Percentiles rank a stretch among this genome's conserved stretches.
These are phyloP conservation scores for Corniculantispora saksenae DNA, from an alignment of 2,329 filamentous ascomycete genomes.

Conservation along the genomic window DNA sequence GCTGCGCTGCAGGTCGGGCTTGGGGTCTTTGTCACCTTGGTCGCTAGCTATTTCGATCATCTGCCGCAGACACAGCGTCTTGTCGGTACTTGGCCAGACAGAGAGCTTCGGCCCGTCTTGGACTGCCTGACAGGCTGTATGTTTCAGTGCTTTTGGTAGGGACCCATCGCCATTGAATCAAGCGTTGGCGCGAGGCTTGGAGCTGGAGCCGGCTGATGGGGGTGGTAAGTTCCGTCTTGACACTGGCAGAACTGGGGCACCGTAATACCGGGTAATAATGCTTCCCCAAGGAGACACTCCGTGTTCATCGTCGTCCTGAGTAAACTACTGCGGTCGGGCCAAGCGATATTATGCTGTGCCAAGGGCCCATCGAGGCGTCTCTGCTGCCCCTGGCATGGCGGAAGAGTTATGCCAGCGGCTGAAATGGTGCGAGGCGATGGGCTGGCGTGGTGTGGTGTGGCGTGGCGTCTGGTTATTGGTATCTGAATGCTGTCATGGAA, in stretches of 20 bases:
- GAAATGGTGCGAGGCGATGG: not conserved
- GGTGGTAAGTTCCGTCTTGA: slow-evolving; percentile 11
- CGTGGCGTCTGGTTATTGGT: not conserved
- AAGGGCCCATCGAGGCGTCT: slow-evolving; percentile 6
- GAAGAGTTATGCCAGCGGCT: not conserved
- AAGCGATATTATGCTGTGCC: slow-evolving; percentile 11
- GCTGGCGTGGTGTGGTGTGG: not conserved
- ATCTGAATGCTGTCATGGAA: not conserved
- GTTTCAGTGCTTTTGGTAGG: not conserved
- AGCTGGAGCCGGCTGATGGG: not conserved
- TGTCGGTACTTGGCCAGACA: slow-evolving; percentile 2
- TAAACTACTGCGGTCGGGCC: slow-evolving; percentile 11
- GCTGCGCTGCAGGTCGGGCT: not conserved
- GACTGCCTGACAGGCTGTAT: not conserved
- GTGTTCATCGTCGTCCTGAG: slow-evolving; percentile 6
- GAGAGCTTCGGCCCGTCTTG: slow-evolving; percentile 15
- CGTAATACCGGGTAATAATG: slow-evolving; percentile 2
- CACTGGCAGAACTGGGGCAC: not conserved
- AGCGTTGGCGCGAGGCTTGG: not conserved
- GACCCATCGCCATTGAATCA: not conserved
- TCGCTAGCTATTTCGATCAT: not conserved
- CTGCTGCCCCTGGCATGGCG: not conserved
- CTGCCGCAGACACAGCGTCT: not conserved
- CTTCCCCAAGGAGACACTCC: slow-evolving; percentile 10
- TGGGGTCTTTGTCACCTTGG: not conserved